Conservation (phyloP, 805 yeast species). For the Wickerhamomyces rabaulensis region DNA sequence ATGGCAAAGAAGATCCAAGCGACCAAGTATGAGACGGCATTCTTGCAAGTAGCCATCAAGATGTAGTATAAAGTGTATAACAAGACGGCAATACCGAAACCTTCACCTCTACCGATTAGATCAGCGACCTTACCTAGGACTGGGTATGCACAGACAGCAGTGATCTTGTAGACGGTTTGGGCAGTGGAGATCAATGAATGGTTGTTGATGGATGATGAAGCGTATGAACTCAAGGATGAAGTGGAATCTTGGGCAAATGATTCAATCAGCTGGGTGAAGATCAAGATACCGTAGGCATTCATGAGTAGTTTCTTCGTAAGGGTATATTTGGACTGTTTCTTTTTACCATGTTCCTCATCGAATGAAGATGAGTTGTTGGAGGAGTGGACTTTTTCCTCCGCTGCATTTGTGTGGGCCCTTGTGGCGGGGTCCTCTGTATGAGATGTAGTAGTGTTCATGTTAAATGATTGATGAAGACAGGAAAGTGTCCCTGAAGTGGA, state of each 20-base stretch:
- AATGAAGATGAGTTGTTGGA: not conserved
- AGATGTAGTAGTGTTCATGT: not conserved
- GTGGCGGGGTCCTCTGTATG: not conserved
- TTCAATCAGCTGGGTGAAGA: slow-evolving; percentile 26
- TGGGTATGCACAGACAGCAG: slow-evolving; percentile 33
- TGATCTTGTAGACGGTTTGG: slow-evolving; percentile 32
- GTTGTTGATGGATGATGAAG: slow-evolving; percentile 32
- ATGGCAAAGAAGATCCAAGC: slow-evolving; percentile 33
- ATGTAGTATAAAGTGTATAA: slow-evolving; percentile 29
- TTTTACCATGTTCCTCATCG: not conserved
- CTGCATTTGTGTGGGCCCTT: not conserved
- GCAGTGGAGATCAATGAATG: slow-evolving; percentile 34
- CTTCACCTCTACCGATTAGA: slow-evolving; percentile 33
- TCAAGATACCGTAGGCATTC: slow-evolving; percentile 21
- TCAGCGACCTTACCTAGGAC: slow-evolving; percentile 34
- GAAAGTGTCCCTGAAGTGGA: not conserved
- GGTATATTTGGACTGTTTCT: not conserved
- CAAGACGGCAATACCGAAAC: slow-evolving; percentile 28
- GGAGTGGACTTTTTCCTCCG: not conserved
- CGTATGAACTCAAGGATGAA: slow-evolving; percentile 22
- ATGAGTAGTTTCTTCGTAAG: slow-evolving; percentile 20
- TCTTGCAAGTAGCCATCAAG: slow-evolving; percentile 29
- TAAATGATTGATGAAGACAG: not conserved
- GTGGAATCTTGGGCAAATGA: slow-evolving; percentile 25
- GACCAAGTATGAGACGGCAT: slow-evolving; percentile 27